Evolutionary conservation across 768 basidiomycete species (phyloP).

Genomic region (Collybia mongolica): DNA sequence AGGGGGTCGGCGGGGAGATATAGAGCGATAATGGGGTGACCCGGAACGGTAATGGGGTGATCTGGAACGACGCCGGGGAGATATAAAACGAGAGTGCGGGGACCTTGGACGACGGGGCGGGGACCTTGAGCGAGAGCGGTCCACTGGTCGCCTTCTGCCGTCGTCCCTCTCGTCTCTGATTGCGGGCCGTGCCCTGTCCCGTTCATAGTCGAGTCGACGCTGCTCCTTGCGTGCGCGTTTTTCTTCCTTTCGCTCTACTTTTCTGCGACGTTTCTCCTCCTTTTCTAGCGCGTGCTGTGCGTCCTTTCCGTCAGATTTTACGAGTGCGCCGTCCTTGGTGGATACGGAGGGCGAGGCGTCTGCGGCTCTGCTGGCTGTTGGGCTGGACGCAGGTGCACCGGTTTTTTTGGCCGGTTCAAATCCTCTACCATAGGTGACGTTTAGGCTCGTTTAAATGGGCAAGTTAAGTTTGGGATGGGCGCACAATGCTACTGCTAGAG

Average conservation of each 20-base stretch:
- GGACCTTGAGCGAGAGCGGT: conserved; percentile 32
- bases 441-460: neutral
- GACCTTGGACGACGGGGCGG: conserved; percentile 9
- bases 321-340: conserved; percentile 10
- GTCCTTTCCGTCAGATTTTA: conserved; percentile 21
- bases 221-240: conserved; percentile 56
- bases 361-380: conserved; percentile 13
- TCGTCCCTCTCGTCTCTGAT: conserved; percentile 14
- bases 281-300: conserved; percentile 32
- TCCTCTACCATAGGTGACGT: conserved; percentile 47
- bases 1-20: neutral
- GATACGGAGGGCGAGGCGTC: conserved; percentile 7
- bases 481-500: conserved; percentile 76
- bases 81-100: neutral
- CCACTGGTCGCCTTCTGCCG: conserved; percentile 18
- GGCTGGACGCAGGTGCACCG: conserved; percentile 15
- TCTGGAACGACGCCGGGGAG: neutral
- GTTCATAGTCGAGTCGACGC: conserved; percentile 23
- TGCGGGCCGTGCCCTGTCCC: conserved; percentile 7
- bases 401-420: conserved; percentile 60
- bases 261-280: conserved; percentile 51
- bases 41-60: neutral
- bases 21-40: conserved; percentile 1
- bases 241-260: conserved; percentile 58
- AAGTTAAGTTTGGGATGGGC: conserved; percentile 20